A percentile compares a stretch with the other conserved stretches of the same genome.
Conservation (phyloP, 1,284 basidiomycete species). For the Ceraceosorus bombacis region DNA sequence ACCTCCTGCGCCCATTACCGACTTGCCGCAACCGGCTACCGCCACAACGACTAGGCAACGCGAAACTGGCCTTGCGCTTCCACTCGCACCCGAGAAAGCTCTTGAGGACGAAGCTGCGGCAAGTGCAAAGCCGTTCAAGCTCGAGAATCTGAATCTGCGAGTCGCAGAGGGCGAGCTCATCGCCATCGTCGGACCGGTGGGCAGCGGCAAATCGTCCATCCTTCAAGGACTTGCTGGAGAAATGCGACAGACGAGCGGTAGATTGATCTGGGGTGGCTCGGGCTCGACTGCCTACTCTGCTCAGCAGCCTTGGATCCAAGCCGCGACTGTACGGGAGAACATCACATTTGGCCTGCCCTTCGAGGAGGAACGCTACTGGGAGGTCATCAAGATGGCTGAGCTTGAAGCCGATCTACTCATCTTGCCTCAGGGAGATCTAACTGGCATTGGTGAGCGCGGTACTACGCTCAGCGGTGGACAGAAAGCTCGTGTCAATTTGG, state of each 20-base stretch:
- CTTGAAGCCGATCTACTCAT: conserved; percentile 59
- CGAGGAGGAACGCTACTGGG: conserved; percentile 55
- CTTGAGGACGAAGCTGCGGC: conserved; percentile 14
- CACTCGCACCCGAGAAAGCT: conserved; percentile 9
- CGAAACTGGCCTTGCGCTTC: conserved; percentile 3
- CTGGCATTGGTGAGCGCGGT: conserved; percentile 81
- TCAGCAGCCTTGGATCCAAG: conserved; percentile 83
- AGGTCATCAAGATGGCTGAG: conserved; percentile 34
- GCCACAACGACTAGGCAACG: conserved; percentile 16
- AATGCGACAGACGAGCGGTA: conserved; percentile 34
- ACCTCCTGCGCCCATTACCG: neutral
- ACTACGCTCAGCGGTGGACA: conserved; percentile 72
- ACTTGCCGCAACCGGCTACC: neutral
- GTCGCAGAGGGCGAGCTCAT: conserved; percentile 32
- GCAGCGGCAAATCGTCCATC: conserved; percentile 44
- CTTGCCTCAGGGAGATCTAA: conserved; percentile 65
- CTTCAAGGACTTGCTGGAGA: conserved; percentile 43
- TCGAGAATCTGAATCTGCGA: conserved; percentile 24
- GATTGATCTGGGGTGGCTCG: conserved; percentile 38
- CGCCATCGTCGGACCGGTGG: conserved; percentile 45
- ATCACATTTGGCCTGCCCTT: conserved; percentile 51
- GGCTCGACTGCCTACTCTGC: conserved; percentile 64
- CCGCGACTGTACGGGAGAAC: conserved; percentile 61
- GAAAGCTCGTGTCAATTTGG: conserved; percentile 67
- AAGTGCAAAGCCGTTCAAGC: conserved; percentile 31